Conservation (phyloP, 2,329 filamentous ascomycete species). For the Alternaria sp. region DNA sequence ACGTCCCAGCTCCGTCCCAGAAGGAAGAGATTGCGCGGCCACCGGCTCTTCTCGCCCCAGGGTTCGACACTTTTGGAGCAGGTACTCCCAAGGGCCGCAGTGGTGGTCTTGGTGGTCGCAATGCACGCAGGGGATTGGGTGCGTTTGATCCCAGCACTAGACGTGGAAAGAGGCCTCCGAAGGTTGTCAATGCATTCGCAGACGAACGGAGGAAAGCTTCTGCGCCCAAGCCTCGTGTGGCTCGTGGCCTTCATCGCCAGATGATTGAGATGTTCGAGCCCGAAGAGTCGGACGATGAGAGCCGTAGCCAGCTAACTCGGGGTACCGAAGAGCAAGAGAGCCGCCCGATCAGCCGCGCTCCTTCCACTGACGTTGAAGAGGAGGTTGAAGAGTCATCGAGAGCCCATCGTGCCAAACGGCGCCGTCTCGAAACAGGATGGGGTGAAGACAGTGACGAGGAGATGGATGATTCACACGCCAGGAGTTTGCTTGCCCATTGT, state of each 20-base stretch:
- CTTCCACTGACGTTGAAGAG: conserved; percentile 60
- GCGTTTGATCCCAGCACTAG: conserved; percentile 55
- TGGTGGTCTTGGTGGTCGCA: conserved; percentile 50
- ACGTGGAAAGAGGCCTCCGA: conserved; percentile 50
- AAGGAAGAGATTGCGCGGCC: conserved; percentile 67
- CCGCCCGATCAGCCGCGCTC: conserved; percentile 76
- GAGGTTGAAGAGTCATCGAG: conserved; percentile 58
- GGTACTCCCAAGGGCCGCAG: conserved; percentile 67
- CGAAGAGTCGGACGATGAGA: conserved; percentile 85
- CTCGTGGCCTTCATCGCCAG: conserved; percentile 81
- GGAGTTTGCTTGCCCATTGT: conserved; percentile 58
- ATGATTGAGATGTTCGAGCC: conserved; percentile 77
- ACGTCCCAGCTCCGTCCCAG: conserved; percentile 71
- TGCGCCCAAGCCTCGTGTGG: conserved; percentile 64
- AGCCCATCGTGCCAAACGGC: conserved; percentile 55
- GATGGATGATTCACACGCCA: conserved; percentile 57
- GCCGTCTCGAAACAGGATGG: conserved; percentile 56
- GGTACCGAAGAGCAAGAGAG: conserved; percentile 90
- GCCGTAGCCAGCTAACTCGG: conserved; percentile 69
- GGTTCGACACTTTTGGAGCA: conserved; percentile 67
- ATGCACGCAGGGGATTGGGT: conserved; percentile 53
- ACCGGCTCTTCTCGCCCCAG: conserved; percentile 61
- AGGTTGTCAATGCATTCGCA: conserved; percentile 56
- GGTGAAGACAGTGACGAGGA: conserved; percentile 60
- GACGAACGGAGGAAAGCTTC: conserved; percentile 68